These are phyloP conservation scores for Russula foetens DNA, from an alignment of 768 basidiomycete species.

Conservation along the genomic window DNA sequence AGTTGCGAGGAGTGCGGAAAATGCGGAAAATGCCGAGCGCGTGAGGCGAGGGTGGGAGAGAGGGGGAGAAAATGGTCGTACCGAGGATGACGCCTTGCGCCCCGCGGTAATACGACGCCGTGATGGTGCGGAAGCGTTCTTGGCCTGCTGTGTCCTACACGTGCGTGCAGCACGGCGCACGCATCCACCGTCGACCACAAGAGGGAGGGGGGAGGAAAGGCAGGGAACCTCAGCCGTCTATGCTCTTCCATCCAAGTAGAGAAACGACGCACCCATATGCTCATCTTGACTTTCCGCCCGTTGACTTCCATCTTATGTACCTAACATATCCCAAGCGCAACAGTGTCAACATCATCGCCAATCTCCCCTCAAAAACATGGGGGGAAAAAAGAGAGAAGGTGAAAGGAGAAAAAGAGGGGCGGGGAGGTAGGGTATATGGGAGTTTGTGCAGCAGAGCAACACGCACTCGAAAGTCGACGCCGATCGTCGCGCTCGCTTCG, in stretches of 20 bases:
- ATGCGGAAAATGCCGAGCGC: not conserved
- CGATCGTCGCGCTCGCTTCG: constrained; percentile 78
- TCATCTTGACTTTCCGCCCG: constrained; percentile 82
- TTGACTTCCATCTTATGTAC: constrained; percentile 85
- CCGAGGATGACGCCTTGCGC: constrained; percentile 79
- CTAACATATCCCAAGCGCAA: constrained; percentile 29
- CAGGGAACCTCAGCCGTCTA: not conserved
- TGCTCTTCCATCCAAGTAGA: not conserved
- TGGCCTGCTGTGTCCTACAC: constrained; percentile 94
- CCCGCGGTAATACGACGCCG: constrained; percentile 89
- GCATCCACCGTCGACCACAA: too few species aligned
- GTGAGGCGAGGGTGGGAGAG: not conserved
- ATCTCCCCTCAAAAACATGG: too few species aligned
- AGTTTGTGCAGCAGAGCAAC: too few species aligned
- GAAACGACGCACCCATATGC: constrained; percentile 78
- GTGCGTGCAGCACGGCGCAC: too few species aligned
- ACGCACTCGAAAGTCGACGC: constrained; percentile 77
- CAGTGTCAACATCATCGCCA: not conserved
- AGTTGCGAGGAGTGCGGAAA: not conserved
- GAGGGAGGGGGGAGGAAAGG: not conserved
- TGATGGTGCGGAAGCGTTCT: constrained; percentile 93
- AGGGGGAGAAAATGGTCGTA: constrained; percentile 22
- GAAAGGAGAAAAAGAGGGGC: not conserved
- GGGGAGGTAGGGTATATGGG: too few species aligned
- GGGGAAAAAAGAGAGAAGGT: too few species aligned